A percentile compares a stretch with the other conserved stretches of the same genome.
phyloP scores from a whole-genome alignment of 352 stramenopile species.

The Nothophytophthora sp. region DNA sequence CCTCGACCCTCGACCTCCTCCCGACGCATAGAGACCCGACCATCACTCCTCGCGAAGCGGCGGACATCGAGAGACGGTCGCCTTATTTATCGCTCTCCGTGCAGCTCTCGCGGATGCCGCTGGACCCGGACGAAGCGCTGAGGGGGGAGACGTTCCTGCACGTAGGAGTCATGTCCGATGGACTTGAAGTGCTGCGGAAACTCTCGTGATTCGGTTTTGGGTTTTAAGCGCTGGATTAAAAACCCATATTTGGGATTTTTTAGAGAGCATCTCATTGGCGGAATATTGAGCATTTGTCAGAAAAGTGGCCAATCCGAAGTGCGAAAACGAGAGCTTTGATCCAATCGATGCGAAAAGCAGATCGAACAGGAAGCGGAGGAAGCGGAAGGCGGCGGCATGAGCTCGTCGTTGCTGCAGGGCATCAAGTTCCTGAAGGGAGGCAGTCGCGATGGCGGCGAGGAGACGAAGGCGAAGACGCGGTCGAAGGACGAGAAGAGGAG shows the following conservation, averaged over 20 bases:
- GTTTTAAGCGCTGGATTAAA: too few species aligned
- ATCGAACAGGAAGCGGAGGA: too few species aligned
- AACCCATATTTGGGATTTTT: too few species aligned
- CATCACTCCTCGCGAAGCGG: conserved; percentile 60
- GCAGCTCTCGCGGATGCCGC: conserved; percentile 35
- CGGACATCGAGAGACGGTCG: conserved; percentile 27
- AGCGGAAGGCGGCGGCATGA: too few species aligned
- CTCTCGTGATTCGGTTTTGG: too few species aligned
- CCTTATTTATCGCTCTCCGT: conserved; percentile 58
- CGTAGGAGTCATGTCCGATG: conserved; percentile 40
- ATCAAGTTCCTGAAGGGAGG: conserved; percentile 66
- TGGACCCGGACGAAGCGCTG: conserved; percentile 40
- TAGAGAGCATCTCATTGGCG: too few species aligned
- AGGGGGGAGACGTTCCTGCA: conserved; percentile 45
- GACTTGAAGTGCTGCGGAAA: conserved; percentile 63
- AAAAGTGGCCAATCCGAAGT: too few species aligned
- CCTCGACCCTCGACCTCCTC: conserved; percentile 54
- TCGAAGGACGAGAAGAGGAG: conserved; percentile 12
- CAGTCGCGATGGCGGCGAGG: conserved; percentile 15
- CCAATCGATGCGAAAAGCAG: too few species aligned
- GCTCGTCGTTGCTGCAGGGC: conserved; percentile 57
- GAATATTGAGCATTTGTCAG: too few species aligned
- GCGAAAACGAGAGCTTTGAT: too few species aligned
- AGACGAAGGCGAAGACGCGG: conserved; percentile 24
- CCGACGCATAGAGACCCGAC: conserved; percentile 22